A percentile compares a stretch with the other conserved stretches of the same genome.
Conservation (phyloP, 2,329 filamentous ascomycete genomes). For the Xylaria sp. region DNA sequence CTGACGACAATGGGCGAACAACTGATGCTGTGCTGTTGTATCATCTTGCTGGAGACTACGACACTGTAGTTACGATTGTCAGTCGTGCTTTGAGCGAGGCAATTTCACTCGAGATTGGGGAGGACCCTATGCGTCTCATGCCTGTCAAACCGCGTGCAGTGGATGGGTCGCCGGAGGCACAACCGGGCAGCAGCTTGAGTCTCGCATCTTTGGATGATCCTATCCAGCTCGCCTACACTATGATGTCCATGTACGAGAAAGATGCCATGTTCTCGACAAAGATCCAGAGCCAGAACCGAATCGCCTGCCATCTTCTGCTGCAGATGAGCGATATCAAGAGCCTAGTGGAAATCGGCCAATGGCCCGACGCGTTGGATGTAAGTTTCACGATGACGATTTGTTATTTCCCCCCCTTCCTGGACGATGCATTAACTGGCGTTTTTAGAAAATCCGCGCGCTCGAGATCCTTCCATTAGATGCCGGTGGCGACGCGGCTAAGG, state of each 20-base stretch:
- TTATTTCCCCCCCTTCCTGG: neutral
- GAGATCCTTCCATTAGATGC: constrained; percentile 84
- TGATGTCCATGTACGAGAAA: constrained; percentile 72
- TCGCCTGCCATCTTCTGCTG: constrained; percentile 66
- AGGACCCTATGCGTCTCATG: constrained; percentile 80
- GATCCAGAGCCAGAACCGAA: constrained; percentile 67
- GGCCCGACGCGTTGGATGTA: constrained; percentile 69
- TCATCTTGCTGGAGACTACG: constrained; percentile 93
- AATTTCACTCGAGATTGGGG: constrained; percentile 85
- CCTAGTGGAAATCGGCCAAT: constrained; percentile 64
- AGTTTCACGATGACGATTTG: constrained; percentile 49
- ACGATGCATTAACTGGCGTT: constrained; percentile 31
- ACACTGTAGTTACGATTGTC: constrained; percentile 90
- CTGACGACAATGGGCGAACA: constrained; percentile 91
- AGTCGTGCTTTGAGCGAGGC: constrained; percentile 91
- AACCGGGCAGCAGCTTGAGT: constrained; percentile 68
- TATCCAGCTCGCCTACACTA: constrained; percentile 67
- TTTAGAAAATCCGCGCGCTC: constrained; percentile 76
- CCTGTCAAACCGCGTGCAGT: constrained; percentile 78
- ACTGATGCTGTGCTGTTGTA: constrained; percentile 95
- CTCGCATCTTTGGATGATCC: constrained; percentile 70
- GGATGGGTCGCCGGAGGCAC: constrained; percentile 53
- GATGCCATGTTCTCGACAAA: constrained; percentile 70
- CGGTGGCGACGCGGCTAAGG: constrained; percentile 77
- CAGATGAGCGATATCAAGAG: constrained; percentile 71